These are phyloP conservation scores for Sporisorium iseilematis-ciliati DNA, from an alignment of 1,284 basidiomycete genomes.

Conservation along the genomic window DNA sequence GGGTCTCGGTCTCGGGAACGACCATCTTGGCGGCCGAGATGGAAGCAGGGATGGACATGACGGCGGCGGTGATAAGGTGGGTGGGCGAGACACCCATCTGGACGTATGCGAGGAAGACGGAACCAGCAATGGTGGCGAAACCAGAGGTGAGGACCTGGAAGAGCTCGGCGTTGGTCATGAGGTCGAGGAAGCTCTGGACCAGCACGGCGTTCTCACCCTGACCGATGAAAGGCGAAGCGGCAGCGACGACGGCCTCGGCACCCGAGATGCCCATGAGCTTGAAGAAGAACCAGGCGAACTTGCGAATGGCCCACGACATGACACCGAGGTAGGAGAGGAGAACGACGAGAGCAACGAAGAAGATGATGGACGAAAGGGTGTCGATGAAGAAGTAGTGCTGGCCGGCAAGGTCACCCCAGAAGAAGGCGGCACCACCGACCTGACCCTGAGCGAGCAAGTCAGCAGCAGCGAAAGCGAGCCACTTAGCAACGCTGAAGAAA, in stretches of 20 bases:
- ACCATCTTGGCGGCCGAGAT: conserved; percentile 90
- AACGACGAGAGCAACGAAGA: conserved; percentile 76
- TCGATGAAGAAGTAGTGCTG: conserved; percentile 65
- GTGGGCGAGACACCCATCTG: conserved; percentile 81
- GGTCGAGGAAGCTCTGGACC: conserved; percentile 80
- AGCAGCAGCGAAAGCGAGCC: conserved; percentile 61
- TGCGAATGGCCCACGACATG: conserved; percentile 62
- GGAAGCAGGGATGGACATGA: conserved; percentile 94
- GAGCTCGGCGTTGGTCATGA: conserved; percentile 89
- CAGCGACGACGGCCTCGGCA: conserved; percentile 90
- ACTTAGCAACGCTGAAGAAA: conserved; percentile 56
- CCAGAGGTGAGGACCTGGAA: conserved; percentile 91
- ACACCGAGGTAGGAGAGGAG: conserved; percentile 73
- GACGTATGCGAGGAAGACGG: conserved; percentile 87
- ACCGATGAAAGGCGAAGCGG: conserved; percentile 90
- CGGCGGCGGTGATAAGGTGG: conserved; percentile 87
- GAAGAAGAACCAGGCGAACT: conserved; percentile 89
- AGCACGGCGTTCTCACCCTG: conserved; percentile 67
- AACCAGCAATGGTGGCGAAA: conserved; percentile 85
- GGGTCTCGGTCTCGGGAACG: conserved; percentile 83
- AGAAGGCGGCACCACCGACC: conserved; percentile 63
- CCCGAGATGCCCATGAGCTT: conserved; percentile 79
- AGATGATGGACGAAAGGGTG: conserved; percentile 75
- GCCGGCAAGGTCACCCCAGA: conserved; percentile 53
- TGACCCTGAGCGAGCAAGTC: conserved; percentile 62